Percentiles rank a stretch among this genome's conserved stretches.
These are phyloP conservation scores for Avena insularis DNA, from an alignment of 176 grass and related monocot species.

Conservation along the genomic window DNA sequence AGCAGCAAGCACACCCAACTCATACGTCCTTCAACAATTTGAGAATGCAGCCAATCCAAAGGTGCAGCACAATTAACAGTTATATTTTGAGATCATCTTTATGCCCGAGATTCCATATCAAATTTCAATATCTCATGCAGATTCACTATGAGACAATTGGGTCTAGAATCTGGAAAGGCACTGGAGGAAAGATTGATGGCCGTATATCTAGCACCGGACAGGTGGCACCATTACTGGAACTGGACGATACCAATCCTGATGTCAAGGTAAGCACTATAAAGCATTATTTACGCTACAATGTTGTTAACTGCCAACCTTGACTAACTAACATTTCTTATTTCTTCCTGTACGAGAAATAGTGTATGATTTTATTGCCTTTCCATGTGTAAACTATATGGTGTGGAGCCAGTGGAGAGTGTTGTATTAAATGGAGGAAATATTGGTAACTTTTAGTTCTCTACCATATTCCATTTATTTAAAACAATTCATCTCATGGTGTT, in stretches of 20 bases:
- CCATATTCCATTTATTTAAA: not conserved
- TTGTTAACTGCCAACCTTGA: conserved; percentile 20
- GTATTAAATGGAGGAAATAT: conserved; percentile 83
- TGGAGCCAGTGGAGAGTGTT: conserved; percentile 91
- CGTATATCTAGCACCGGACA: conserved; percentile 89
- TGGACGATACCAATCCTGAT: conserved; percentile 71
- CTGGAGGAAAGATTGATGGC: conserved; percentile 70
- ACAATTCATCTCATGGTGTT: not conserved
- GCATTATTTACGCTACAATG: not conserved
- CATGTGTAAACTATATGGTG: conserved; percentile 69
- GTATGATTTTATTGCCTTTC: conserved; percentile 38
- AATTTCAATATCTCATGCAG: conserved; percentile 49
- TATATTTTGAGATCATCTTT: conserved; percentile 19
- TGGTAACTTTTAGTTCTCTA: conserved; percentile 55
- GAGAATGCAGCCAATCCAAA: conserved; percentile 94
- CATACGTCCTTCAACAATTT: conserved; percentile 87
- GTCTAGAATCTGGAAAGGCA: conserved; percentile 87
- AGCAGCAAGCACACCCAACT: conserved; percentile 70
- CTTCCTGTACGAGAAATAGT: conserved; percentile 13
- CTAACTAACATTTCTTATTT: not conserved
- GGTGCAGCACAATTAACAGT: conserved; percentile 46
- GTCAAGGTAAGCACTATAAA: conserved; percentile 56
- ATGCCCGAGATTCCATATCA: conserved; percentile 14
- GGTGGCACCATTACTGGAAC: conserved; percentile 86
- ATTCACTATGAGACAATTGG: conserved; percentile 96